A percentile compares a stretch with the other conserved stretches of the same genome.
phyloP scores from a whole-genome alignment of 2,329 filamentous ascomycete species.

The Alternaria longipes region DNA sequence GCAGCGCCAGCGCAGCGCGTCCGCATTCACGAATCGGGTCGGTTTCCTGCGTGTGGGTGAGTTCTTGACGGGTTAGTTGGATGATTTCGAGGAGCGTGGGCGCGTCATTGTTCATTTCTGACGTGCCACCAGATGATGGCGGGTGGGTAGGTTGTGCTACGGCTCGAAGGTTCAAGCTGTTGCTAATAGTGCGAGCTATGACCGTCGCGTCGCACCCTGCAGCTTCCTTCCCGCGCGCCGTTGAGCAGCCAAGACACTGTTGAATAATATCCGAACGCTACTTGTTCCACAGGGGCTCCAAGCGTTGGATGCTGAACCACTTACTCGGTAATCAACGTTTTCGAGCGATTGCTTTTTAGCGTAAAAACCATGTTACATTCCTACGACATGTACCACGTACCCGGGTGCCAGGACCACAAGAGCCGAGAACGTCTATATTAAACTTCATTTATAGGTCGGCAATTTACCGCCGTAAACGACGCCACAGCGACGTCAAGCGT shows the following conservation, averaged over 20 bases:
- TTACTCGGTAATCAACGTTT: conserved; percentile 10
- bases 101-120: conserved; percentile 20
- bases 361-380: background rate
- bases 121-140: background rate
- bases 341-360: background rate
- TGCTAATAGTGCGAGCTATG: conserved; percentile 19
- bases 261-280: conserved; percentile 19
- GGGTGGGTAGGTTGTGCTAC: background rate
- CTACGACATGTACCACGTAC: conserved; percentile 1
- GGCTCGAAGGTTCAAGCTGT: background rate
- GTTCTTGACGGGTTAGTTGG: conserved; percentile 35
- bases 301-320: conserved; percentile 2
- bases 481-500: conserved; percentile 11
- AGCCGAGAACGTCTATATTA: conserved; percentile 24
- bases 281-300: conserved; percentile 1
- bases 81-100: conserved; percentile 37
- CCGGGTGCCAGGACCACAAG: conserved; percentile 1
- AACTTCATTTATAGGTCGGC: conserved; percentile 16
- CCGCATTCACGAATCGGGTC: conserved; percentile 55
- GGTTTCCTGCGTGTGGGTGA: conserved; percentile 27
- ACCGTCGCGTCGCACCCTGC: background rate
- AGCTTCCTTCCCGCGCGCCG: conserved; percentile 19
- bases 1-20: conserved; percentile 48
- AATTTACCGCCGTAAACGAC: conserved; percentile 23
- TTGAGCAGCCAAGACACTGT: conserved; percentile 21